Evolutionary conservation across 2,329 filamentous ascomycete species (phyloP).

Genomic region (Aspergillus candidus): DNA sequence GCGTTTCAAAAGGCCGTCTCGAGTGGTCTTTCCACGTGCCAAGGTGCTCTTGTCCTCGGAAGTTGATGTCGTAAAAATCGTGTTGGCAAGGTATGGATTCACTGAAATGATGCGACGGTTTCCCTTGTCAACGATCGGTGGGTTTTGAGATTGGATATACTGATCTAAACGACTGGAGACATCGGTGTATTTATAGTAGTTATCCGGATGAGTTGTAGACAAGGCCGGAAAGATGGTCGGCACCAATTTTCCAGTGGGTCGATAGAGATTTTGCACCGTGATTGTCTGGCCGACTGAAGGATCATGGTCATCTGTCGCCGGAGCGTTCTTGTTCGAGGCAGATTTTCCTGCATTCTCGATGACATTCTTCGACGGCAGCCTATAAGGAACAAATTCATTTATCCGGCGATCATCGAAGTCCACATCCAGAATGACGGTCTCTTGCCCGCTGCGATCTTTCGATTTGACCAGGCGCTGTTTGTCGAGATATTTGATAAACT

Average conservation of each 20-base stretch:
- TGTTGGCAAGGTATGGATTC: constrained; percentile 58
- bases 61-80: constrained; percentile 51
- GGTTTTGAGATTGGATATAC: constrained; percentile 53
- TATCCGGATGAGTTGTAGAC: constrained; percentile 44
- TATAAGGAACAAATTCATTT: constrained; percentile 55
- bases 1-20: constrained; percentile 56
- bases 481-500: constrained; percentile 63
- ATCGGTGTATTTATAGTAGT: constrained; percentile 55
- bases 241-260: constrained; percentile 52
- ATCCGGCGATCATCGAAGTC: constrained; percentile 56
- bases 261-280: constrained; percentile 48
- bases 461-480: constrained; percentile 58
- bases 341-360: constrained; percentile 38
- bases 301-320: constrained; percentile 28
- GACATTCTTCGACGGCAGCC: constrained; percentile 53
- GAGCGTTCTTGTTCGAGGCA: constrained; percentile 20
- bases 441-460: constrained; percentile 59
- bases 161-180: constrained; percentile 52
- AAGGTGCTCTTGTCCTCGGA: constrained; percentile 52
- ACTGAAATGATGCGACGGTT: constrained; percentile 59
- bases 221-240: constrained; percentile 47
- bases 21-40: constrained; percentile 52
- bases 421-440: constrained; percentile 59
- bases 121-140: constrained; percentile 47
- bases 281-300: constrained; percentile 40